A percentile compares a stretch with the other conserved stretches of the same genome.
These are phyloP conservation scores for Eimeria sp. DNA, from an alignment of 169 alveolate genomes.

Conservation along the genomic window DNA sequence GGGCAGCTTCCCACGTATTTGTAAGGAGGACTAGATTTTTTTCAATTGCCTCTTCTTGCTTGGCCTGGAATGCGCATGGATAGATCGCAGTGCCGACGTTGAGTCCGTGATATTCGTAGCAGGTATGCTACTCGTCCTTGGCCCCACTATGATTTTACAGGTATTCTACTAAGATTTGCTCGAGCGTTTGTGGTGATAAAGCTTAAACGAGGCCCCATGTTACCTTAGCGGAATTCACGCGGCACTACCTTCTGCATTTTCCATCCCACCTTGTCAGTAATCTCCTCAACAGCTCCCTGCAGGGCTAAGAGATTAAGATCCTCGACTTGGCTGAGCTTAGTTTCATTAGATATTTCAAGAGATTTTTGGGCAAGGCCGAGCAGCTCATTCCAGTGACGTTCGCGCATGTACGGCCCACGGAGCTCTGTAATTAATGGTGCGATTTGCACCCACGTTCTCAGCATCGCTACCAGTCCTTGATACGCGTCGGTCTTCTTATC, in stretches of 20 bases:
- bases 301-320: constrained; percentile 93
- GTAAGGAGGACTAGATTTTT: constrained; percentile 93
- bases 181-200: not conserved
- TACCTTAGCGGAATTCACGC: not conserved
- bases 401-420: constrained; percentile 96
- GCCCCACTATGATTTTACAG: not conserved
- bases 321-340: constrained; percentile 93
- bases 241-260: not conserved
- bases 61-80: constrained; percentile 89
- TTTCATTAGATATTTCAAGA: constrained; percentile 88
- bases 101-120: not conserved
- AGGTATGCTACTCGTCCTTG: not conserved
- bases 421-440: constrained; percentile 96
- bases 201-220: not conserved
- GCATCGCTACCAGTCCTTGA: constrained; percentile 89
- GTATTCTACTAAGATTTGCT: not conserved
- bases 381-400: constrained; percentile 97
- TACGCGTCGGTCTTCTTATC: constrained; percentile 95
- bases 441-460: constrained; percentile 93
- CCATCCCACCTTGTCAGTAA: constrained; percentile 89
- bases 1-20: constrained; percentile 94
- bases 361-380: constrained; percentile 89
- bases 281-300: constrained; percentile 97
- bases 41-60: constrained; percentile 97
- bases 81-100: not conserved